Percentiles rank a stretch among this genome's conserved stretches.
These are phyloP conservation scores for Lepiota brunneoincarnata DNA, from an alignment of 768 basidiomycete species.

Conservation along the genomic window DNA sequence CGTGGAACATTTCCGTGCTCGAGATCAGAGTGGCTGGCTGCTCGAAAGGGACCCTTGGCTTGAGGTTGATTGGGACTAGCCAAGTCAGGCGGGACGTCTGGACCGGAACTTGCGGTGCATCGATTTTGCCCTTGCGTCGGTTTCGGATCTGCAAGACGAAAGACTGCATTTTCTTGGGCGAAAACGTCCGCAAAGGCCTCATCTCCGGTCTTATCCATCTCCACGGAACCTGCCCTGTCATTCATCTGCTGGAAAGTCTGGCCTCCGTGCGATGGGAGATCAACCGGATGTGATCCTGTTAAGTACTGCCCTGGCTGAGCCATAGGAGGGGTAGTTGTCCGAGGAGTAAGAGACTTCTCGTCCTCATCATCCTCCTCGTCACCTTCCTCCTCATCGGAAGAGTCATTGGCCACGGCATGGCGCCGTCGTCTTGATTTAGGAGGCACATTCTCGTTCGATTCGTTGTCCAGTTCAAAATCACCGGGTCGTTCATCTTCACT, in stretches of 20 bases:
- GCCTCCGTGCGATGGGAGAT: slow-evolving; percentile 10
- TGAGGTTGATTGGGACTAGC: background rate
- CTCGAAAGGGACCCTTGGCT: background rate
- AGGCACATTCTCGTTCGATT: slow-evolving; percentile 18
- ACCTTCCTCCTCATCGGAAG: slow-evolving; percentile 35
- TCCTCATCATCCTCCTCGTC: slow-evolving; percentile 28
- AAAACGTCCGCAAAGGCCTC: slow-evolving; percentile 32
- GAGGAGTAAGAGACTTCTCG: background rate
- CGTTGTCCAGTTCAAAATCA: slow-evolving; percentile 32
- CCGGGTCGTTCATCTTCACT: slow-evolving; percentile 41
- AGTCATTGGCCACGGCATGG: slow-evolving; percentile 11
- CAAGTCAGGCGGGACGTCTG: background rate
- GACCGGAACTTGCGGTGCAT: background rate
- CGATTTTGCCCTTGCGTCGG: background rate
- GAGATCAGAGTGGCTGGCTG: background rate
- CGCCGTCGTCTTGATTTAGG: slow-evolving; percentile 14
- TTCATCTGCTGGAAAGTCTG: slow-evolving; percentile 30
- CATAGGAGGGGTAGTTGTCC: background rate
- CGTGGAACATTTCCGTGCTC: background rate
- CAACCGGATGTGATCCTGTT: background rate
- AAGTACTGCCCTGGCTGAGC: background rate
- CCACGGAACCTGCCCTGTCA: slow-evolving; percentile 26
- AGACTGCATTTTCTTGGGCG: slow-evolving; percentile 27
- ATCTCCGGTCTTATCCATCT: slow-evolving; percentile 30
- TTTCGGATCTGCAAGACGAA: slow-evolving; percentile 12